Conservation (phyloP, 2,329 filamentous ascomycete species). For the Talaromyces pinophilus region DNA sequence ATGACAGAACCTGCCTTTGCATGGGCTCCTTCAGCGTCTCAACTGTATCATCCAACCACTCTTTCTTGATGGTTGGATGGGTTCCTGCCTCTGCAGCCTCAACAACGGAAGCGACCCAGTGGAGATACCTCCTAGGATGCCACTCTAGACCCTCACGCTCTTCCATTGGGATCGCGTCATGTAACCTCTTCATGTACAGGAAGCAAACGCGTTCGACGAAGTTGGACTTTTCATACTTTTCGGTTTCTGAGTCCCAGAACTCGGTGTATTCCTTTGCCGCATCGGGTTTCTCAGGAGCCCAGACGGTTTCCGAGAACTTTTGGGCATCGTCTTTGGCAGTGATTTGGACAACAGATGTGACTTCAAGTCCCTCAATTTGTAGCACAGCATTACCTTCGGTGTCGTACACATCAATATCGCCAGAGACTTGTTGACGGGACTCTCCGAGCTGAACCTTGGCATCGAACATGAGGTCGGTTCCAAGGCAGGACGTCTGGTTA, state of each 20-base stretch:
- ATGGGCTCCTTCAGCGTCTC: neutral
- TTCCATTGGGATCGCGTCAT: neutral
- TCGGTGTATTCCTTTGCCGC: slow-evolving; percentile 4
- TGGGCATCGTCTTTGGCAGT: slow-evolving; percentile 6
- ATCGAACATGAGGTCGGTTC: neutral
- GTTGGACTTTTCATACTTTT: slow-evolving; percentile 3
- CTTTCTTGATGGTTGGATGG: slow-evolving; percentile 2
- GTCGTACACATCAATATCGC: slow-evolving; percentile 15
- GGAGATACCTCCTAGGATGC: slow-evolving; percentile 1
- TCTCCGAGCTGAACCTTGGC: slow-evolving; percentile 4
- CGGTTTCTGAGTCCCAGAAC: neutral
- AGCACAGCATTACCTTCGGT: slow-evolving; percentile 3
- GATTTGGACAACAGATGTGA: slow-evolving; percentile 7
- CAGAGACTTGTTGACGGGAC: neutral
- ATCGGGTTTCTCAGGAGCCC: slow-evolving; percentile 9
- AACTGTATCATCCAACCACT: slow-evolving; percentile 12
- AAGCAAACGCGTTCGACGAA: slow-evolving; percentile 5
- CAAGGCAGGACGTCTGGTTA: slow-evolving; percentile 8
- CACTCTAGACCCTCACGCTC: slow-evolving; percentile 11
- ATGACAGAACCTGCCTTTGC: neutral
- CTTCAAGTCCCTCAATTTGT: slow-evolving; percentile 14
- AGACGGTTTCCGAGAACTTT: slow-evolving; percentile 13
- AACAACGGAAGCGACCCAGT: slow-evolving; percentile 5
- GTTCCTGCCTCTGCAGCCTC: neutral
- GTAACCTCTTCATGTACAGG: slow-evolving; percentile 15